Evolutionary conservation across 352 stramenopile species (phyloP), one percentile per base, ranked within the genome.

Genomic region (Phytophthora multivora): DNA sequence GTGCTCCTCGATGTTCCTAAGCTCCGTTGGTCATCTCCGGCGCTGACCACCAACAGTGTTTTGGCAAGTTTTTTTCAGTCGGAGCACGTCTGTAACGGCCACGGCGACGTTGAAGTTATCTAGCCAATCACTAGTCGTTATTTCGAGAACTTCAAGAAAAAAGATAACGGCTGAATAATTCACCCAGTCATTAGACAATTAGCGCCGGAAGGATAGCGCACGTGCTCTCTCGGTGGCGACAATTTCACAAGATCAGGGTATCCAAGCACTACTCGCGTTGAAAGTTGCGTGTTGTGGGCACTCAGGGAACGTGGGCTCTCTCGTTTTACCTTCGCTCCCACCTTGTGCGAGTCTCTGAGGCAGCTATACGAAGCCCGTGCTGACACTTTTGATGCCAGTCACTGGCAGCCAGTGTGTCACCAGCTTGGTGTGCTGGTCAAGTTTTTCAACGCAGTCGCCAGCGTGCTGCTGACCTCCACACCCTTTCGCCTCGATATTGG

Each of bases 11-110:
- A 21, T 41, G 31, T 48, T 30, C 19, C 16, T 39, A 31, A 57
- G 51, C 59, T 49, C 53, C 47, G 55, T 70, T 70, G 46, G 42
- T 57, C 62, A 50, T 66, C 62, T 61, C 61, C 28, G 53, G 18
- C 47, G 38, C 48, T 59, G 40, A 23, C n/a, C 18, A 35, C 40
- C 18, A 38, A 38, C 26, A 13, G 15, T n/a, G 6, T 10, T 23
- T 23, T 23, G 21, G 2, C 21, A 23, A 7, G 9, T 15, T 45
- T 4, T 3, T 23, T 23, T 23, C 21, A 23, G 7, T 3, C 15
- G 30, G 39, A 33, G 48, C 19, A 64, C 54, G 41, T 36, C 25
- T 67, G 63, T 67, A 71, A 59, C 56, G 43, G 63, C n/a, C 16
- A 31, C 45, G 28, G 16, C 28, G 49, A 60, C 63, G 56, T 67